Base-by-base conservation (phyloP, 208 protist species). In the Leishmania tarentolae region DNA sequence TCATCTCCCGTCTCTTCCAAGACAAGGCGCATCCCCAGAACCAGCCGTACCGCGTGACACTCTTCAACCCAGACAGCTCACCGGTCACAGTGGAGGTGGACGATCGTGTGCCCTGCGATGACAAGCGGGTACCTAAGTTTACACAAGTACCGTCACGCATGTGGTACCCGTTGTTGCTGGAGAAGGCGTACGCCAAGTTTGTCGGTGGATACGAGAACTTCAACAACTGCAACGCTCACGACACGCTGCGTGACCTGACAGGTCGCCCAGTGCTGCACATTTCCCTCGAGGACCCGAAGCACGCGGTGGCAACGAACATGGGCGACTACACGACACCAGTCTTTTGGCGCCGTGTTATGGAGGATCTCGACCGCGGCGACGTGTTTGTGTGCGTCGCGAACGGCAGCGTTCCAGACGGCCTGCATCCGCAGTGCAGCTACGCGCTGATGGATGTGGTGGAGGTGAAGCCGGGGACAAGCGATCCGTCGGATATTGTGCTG, bases 181-280 rank as follows among this genome's bases (percentile, higher is more conserved):
- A 97, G 87, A 97, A 97, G 92, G 94, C 94, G 47, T 97, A 97
- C 86, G 94, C 94, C 31, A 97, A 97, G 88, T 96, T 96, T 80
- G 88, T 96, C 37, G 93, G 93, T 76, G 89, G 92, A 31, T 97
- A 96, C 82, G 84, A 90, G 61, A 92, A 89, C 80, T 91, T 97
- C 70, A 88, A 93, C 83, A 89, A 93, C 80, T 94, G 93, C 87
- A 96, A 92, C 75, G 83, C 90, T 28, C 88, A 94, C 85, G 94
- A 97, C 77, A 95, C 92, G 46, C 89, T 97, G 80, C 93, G 89
- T 31, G 93, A 96, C 78, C 68, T 97, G 73, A 96, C 93, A 21
- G 94, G 94, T 37, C 87, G 90, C 11, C 93, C 94, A 17, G 94
- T 97, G 68, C 79, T 93, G 69, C 87, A 95, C 86, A 92, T 94